phyloP scores from a whole-genome alignment of 2,329 filamentous ascomycete genomes.

The Xylariaceae sp. region DNA sequence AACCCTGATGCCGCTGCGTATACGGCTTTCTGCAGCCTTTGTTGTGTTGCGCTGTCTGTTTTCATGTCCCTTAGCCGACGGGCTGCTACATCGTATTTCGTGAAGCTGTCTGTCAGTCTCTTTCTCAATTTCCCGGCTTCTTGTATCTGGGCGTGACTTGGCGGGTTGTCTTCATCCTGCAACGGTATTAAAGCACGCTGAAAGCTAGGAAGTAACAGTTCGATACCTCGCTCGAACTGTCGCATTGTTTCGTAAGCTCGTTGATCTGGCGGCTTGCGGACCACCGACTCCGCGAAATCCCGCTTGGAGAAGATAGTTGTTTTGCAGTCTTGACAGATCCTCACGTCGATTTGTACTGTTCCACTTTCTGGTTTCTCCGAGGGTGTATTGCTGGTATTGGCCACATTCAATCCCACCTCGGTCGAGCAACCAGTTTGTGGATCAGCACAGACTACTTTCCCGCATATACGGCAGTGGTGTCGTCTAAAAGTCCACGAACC shows the following conservation, averaged over 20 bases:
- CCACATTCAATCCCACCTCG: constrained; percentile 78
- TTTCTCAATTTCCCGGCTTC: constrained; percentile 90
- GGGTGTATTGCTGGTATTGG: constrained; percentile 45
- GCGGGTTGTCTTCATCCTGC: constrained; percentile 54
- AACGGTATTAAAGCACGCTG: constrained; percentile 72
- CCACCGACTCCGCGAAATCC: constrained; percentile 72
- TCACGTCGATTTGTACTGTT: constrained; percentile 69
- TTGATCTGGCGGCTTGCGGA: constrained; percentile 69
- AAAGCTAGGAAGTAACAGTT: constrained; percentile 76
- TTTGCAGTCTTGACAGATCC: constrained; percentile 90
- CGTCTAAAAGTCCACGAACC: constrained; percentile 87
- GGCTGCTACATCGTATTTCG: constrained; percentile 81
- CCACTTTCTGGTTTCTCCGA: constrained; percentile 41
- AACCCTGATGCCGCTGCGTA: constrained; percentile 81
- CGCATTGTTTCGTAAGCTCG: constrained; percentile 78
- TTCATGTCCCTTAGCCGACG: constrained; percentile 77
- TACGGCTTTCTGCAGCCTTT: constrained; percentile 74
- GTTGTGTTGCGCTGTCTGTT: constrained; percentile 68
- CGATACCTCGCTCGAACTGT: constrained; percentile 86
- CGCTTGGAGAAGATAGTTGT: constrained; percentile 60
- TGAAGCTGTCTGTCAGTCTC: constrained; percentile 82
- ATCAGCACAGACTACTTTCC: constrained; percentile 89
- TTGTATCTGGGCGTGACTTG: constrained; percentile 66
- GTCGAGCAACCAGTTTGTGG: constrained; percentile 78
- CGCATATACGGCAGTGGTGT: constrained; percentile 93